phyloP scores from a whole-genome alignment of 2,329 filamentous ascomycete species.

The Amauroascus verrucosus region DNA sequence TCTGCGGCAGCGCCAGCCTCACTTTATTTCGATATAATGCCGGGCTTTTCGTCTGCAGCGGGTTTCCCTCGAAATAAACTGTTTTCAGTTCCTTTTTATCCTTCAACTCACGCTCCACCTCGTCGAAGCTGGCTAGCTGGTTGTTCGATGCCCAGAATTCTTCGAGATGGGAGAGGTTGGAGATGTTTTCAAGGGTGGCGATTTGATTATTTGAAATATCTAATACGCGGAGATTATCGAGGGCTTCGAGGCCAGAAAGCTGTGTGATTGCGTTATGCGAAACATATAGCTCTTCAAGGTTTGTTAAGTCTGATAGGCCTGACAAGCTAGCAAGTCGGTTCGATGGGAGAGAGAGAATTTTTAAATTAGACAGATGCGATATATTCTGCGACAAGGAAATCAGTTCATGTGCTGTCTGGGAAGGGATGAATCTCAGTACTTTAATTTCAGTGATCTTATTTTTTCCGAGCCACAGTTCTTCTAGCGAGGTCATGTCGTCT shows the following conservation, averaged over 20 bases:
- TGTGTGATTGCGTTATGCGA: slow-evolving; percentile 83
- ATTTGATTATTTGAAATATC: slow-evolving; percentile 88
- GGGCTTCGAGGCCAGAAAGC: slow-evolving; percentile 60
- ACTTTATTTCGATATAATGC: slow-evolving; percentile 92
- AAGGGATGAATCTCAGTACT: slow-evolving; percentile 26
- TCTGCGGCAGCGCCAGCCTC: slow-evolving; percentile 70
- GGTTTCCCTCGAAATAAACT: slow-evolving; percentile 95
- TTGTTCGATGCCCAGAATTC: slow-evolving; percentile 96
- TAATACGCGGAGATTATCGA: slow-evolving; percentile 60
- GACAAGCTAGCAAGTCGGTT: slow-evolving; percentile 76
- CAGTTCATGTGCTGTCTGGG: slow-evolving; percentile 3
- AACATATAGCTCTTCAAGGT: slow-evolving; percentile 87
- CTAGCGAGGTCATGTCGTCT: slow-evolving; percentile 63
- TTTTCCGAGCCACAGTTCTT: slow-evolving; percentile 89
- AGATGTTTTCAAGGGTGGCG: slow-evolving; percentile 60
- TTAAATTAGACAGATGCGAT: slow-evolving; percentile 63
- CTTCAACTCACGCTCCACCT: slow-evolving; percentile 63
- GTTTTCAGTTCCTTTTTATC: slow-evolving; percentile 75
- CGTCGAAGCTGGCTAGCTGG: slow-evolving; percentile 64
- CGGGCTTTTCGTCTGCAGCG: slow-evolving; percentile 67
- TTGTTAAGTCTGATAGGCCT: slow-evolving; percentile 61
- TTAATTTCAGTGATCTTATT: slow-evolving; percentile 86
- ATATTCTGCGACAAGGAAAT: slow-evolving; percentile 45
- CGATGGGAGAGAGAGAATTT: slow-evolving; percentile 86
- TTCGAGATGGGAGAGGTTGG: slow-evolving; percentile 59